A percentile compares a stretch with the other conserved stretches of the same genome.
Conservation (phyloP, 139 green algal genomes). For the Coccomyxa sp. region DNA sequence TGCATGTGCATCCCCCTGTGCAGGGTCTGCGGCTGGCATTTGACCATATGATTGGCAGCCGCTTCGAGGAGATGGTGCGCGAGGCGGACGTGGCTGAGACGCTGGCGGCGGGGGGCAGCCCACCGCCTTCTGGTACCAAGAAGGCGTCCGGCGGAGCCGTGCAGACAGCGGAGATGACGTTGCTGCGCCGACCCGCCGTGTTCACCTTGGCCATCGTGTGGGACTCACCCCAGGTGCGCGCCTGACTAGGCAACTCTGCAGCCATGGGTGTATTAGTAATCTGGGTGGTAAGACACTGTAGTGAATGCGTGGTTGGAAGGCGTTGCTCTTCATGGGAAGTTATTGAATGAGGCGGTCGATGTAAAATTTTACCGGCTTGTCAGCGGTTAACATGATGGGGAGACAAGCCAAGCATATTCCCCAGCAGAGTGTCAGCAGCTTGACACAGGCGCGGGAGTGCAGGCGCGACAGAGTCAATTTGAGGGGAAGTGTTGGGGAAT, state of each 20-base stretch:
- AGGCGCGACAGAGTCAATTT: no score
- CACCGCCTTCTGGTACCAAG: neutral
- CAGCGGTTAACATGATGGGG: no score
- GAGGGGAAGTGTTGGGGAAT: no score
- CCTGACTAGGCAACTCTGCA: neutral
- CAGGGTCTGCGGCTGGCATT: slow-evolving; percentile 41
- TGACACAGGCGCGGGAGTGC: no score
- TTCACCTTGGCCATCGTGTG: slow-evolving; percentile 72
- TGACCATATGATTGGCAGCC: slow-evolving; percentile 18
- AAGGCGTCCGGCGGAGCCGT: neutral
- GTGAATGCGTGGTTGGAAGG: neutral
- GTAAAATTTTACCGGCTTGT: no score
- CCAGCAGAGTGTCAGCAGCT: no score
- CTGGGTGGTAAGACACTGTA: neutral
- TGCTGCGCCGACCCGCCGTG: slow-evolving; percentile 35
- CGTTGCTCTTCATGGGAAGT: no score
- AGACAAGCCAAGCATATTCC: no score
- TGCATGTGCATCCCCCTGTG: neutral
- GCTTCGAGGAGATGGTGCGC: slow-evolving; percentile 55
- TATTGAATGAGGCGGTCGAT: no score
- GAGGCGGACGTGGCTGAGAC: slow-evolving; percentile 32
- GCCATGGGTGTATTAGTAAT: no score
- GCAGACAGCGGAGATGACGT: neutral
- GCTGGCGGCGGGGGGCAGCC: slow-evolving; percentile 9
- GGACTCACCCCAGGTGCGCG: slow-evolving; percentile 57